A percentile compares a stretch with the other conserved stretches of the same genome.
Evolutionary conservation across 1,139 yeast genomes (phyloP).

Genomic region (Sugiyamaella castrensis): DNA sequence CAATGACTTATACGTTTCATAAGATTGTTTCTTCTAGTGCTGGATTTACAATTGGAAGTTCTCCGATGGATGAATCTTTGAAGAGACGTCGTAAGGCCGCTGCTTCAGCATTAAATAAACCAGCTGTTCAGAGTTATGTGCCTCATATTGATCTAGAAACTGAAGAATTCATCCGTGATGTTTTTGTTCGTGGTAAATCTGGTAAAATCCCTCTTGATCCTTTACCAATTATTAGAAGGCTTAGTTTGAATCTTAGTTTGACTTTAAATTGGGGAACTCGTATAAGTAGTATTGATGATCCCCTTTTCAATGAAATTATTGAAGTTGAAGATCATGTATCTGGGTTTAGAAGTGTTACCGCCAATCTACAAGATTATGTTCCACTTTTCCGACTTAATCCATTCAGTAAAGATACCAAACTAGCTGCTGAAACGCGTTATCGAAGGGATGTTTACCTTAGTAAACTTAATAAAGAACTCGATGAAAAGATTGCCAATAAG

Average conservation of each 20-base stretch:
- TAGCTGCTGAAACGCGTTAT: conserved; percentile 44
- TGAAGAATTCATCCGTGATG: conserved; percentile 21
- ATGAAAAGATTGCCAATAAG: conserved; percentile 28
- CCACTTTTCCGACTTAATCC: conserved; percentile 48
- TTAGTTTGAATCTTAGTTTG: conserved; percentile 56
- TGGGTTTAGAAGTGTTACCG: conserved; percentile 58
- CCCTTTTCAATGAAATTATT: conserved; percentile 53
- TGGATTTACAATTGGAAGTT: conserved; percentile 63
- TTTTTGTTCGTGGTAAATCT: conserved; percentile 16
- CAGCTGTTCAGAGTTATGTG: conserved; percentile 35
- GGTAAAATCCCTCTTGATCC: conserved; percentile 41
- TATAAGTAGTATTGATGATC: conserved; percentile 44
- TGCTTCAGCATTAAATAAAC: conserved; percentile 48
- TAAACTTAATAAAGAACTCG: conserved; percentile 37
- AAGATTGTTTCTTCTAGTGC: conserved; percentile 57
- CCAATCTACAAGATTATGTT: conserved; percentile 59
- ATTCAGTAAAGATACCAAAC: conserved; percentile 31
- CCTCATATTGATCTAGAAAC: conserved; percentile 47
- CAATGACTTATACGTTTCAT: conserved; percentile 65
- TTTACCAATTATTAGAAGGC: conserved; percentile 44
- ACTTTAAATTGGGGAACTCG: conserved; percentile 57
- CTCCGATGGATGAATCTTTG: conserved; percentile 59
- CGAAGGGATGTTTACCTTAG: conserved; percentile 57
- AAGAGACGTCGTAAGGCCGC: conserved; percentile 53
- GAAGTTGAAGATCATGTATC: conserved; percentile 63